Evolutionary conservation across 441 rosid species (phyloP).

Genomic region (Lepidium campestre): DNA sequence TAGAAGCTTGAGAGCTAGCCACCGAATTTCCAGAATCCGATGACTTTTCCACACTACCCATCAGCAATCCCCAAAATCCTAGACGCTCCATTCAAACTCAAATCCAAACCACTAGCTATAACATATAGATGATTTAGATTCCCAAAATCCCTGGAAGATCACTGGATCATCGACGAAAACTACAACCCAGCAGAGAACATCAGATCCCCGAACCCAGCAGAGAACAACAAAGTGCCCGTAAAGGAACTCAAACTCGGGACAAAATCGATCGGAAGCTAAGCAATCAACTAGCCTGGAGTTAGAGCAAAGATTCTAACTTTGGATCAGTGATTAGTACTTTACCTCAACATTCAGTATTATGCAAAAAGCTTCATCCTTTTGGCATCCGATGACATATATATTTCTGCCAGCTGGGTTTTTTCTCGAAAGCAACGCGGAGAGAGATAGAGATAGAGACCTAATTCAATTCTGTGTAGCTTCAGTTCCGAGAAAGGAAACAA

Average conservation of each 20-base stretch:
- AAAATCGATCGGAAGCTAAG: conserved; percentile 21
- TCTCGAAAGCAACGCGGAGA: conserved; percentile 13
- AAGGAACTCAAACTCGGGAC: conserved; percentile 14
- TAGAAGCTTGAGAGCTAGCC: conserved; percentile 25
- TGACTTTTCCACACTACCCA: conserved; percentile 28
- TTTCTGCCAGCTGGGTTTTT: conserved; percentile 16
- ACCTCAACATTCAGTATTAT: conserved; percentile 11
- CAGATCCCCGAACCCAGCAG: conserved; percentile 17
- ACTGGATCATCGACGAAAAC: conserved; percentile 1
- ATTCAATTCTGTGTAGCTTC: conserved; percentile 9
- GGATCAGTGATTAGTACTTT: conserved; percentile 1
- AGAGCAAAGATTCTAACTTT: conserved; percentile 24
- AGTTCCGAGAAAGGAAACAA: conserved; percentile 16
- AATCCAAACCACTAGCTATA: conserved; percentile 1
- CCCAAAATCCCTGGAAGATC: background rate
- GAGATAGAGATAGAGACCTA: conserved; percentile 23
- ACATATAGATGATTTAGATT: background rate
- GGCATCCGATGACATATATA: conserved; percentile 7
- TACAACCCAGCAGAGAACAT: background rate
- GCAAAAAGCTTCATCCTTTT: conserved; percentile 16
- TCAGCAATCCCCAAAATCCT: conserved; percentile 31
- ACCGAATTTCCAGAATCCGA: conserved; percentile 13
- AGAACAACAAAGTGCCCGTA: background rate
- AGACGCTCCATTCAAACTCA: conserved; percentile 25
- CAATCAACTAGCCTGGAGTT: conserved; percentile 24